Base-by-base conservation (phyloP, 139 green algal species). In the Chlamydomonas eustigma region DNA sequence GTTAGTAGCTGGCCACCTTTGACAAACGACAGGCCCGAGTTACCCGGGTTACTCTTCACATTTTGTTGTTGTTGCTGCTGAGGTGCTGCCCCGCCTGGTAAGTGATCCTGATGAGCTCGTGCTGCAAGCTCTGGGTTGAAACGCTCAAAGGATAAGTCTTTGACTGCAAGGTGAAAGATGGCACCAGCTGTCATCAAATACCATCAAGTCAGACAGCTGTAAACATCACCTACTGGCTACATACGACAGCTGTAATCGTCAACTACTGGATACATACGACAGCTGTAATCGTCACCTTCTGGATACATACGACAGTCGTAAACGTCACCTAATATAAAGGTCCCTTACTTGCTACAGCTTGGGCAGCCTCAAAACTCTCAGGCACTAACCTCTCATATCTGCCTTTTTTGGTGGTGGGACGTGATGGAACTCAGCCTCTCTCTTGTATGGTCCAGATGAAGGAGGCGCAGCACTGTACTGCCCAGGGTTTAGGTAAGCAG, bases 361-460 rank as follows among this genome's bases (percentile, higher is more conserved):
- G n/a, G n/a, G n/a, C n/a, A n/a, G n/a, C n/a, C n/a, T n/a, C n/a
- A n/a, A n/a, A n/a, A n/a, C 44, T 22, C 12, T 58, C 22, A 12
- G n/a, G 4, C 44, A 37, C 71, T 36, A 31, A 76, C 71, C 18
- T 67, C 50, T 25, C 39, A 76, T 76, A 31, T 35, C 32, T 39
- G 71, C 30, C 18, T 32, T 25, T 50, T 76, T 76, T 31, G 71
- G 71, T 24, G 71, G 71, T 32, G 71, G 71, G 44, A 76, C 71
- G 5, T 66, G 39, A 32, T 67, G 38, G 28, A 68, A 76, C 64
- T 75, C 68, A 31, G 36, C 4, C 6, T 75, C 68, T 5, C 68
- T 6, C 68, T 75, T 75, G 3, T 32, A 24, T 28, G 33, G 33
- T 28, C 8, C 24, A 44, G 66, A 34, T 44, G 66, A n/a, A n/a